Conservation (phyloP, 495 filamentous ascomycete genomes). For the Penicillium canariense region DNA sequence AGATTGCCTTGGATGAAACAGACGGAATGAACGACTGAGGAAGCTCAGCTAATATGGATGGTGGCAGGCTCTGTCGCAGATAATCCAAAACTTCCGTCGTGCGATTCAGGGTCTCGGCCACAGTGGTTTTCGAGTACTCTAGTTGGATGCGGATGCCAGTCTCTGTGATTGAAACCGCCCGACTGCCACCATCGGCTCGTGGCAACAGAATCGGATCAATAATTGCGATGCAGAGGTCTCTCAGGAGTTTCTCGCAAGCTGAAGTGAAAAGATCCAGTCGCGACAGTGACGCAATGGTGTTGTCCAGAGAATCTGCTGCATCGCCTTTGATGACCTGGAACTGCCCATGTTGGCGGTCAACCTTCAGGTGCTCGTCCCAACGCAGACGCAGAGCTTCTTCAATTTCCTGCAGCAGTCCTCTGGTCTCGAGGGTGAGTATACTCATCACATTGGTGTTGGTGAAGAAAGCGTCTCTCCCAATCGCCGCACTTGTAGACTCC, state of each 20-base stretch:
- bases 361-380: constrained; percentile 53
- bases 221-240: constrained; percentile 29
- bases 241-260: constrained; percentile 36
- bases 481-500: constrained; percentile 49
- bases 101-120: constrained; percentile 41
- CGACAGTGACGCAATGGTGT: constrained; percentile 35
- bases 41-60: constrained; percentile 57
- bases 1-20: constrained; percentile 63
- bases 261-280: constrained; percentile 34
- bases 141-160: constrained; percentile 33
- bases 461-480: constrained; percentile 32
- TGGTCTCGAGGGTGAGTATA: constrained; percentile 33
- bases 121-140: constrained; percentile 24
- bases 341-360: constrained; percentile 48
- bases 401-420: constrained; percentile 34
- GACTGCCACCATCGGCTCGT: constrained; percentile 24
- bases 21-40: constrained; percentile 65
- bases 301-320: constrained; percentile 28
- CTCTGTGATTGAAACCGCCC: constrained; percentile 28
- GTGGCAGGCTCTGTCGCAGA: constrained; percentile 62
- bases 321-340: constrained; percentile 47
- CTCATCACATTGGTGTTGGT: constrained; percentile 40
- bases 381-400: constrained; percentile 29
- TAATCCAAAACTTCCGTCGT: constrained; percentile 62
- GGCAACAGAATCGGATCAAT: constrained; percentile 37